Evolutionary conservation across 176 grass and related monocot species (phyloP).

Genomic region (Secale cereale): DNA sequence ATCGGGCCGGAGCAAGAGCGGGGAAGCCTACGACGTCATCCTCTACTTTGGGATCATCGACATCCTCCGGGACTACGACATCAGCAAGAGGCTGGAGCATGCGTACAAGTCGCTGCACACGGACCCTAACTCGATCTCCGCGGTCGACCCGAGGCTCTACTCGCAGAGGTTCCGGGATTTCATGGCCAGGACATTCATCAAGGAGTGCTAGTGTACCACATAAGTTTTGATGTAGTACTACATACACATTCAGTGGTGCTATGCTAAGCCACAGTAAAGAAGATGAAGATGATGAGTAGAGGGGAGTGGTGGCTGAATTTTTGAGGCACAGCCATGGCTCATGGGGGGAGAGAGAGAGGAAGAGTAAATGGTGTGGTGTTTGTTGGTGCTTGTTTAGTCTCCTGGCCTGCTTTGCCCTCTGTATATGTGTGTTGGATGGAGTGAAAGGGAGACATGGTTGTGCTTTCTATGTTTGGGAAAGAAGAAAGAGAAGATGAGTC

Average conservation of each 20-base stretch:
- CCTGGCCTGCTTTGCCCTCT: neutral
- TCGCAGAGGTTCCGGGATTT: constrained; percentile 67
- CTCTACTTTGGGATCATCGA: constrained; percentile 76
- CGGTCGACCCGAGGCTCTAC: constrained; percentile 70
- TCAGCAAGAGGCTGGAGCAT: constrained; percentile 66
- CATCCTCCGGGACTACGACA: constrained; percentile 53
- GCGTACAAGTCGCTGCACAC: constrained; percentile 71
- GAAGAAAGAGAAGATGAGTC: neutral
- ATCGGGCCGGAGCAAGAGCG: constrained; percentile 21
- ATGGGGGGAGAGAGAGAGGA: neutral
- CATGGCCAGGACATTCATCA: constrained; percentile 43
- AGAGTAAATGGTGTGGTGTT: neutral
- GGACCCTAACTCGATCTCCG: constrained; percentile 59
- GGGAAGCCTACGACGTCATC: constrained; percentile 37
- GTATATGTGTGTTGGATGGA: neutral
- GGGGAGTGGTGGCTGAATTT: neutral
- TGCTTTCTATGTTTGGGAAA: neutral
- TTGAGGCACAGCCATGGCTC: neutral
- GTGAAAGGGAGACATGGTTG: neutral
- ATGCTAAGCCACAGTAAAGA: neutral
- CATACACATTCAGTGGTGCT: neutral
- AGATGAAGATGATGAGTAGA: neutral
- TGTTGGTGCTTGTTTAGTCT: neutral
- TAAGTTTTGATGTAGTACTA: neutral
- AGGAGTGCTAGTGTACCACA: constrained; percentile 22